Base-by-base conservation (phyloP, 805 yeast species). In the Cyberlindnera suaveolens region DNA sequence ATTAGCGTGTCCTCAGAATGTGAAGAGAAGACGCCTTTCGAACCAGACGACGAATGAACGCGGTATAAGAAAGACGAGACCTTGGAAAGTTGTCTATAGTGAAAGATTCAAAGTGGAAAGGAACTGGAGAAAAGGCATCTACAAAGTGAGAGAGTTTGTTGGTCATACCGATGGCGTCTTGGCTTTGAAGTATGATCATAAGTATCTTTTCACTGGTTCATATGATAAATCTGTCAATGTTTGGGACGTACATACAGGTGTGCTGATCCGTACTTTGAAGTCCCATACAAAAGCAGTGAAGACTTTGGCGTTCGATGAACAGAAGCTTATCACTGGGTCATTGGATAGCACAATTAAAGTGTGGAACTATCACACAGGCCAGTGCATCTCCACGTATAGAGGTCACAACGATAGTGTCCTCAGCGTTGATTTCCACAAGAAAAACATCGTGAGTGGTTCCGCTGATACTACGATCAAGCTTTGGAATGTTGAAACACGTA, bases 341-440 rank as follows among this genome's bases (percentile, higher is more conserved):
- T 71, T 88, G 59, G 99, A 93, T 65, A 76, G 82, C 38, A 88
- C 96, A 0, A 88, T 93, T 48, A 82, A 90, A 54, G 95, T 93
- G 32, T 93, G 99, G 99, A 89, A 91, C 66, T 88, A 88, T 64
- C 82, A 84, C 50, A 88, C 96, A 0, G 99, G 99, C 31, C 85
- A 85, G 61, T 91, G 97, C 58, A 80, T 93, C 18, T 85, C 96
- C 7, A 90, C 98, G 0, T 89, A 93, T 64, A 72, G 91, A 34
- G 98, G 98, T 3, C 98, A 93, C 65, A 82, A 80, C 39, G 93
- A 85, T 56, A 80, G 87, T 40, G 96, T 93, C 4, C 71, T 85
- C 34, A 78, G 86, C 50, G 88, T 93, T 41, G 97, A 91, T 62
- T 85, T 88, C 52, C 72, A 71, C 49, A 78, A 77, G 50, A 87